Conservation (phyloP, 345 rosid species). For the Ceriops tagal region DNA sequence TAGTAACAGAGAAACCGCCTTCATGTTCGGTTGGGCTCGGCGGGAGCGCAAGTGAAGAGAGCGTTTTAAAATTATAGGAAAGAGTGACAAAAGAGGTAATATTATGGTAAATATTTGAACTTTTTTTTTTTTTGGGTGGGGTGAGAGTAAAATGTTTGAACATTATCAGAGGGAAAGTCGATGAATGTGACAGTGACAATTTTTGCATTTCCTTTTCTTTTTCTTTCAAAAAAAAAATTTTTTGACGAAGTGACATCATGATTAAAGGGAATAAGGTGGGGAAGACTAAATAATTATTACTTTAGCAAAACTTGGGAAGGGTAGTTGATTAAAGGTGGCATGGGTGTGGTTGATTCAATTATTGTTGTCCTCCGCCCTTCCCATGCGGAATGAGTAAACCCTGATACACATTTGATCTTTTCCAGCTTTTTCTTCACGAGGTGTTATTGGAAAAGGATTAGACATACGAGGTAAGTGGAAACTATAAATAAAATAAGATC, state of each 20-base stretch:
- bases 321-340: constrained; percentile 37
- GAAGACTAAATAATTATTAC: constrained; percentile 4
- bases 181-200: no score
- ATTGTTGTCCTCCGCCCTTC: constrained; percentile 71
- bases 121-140: background rate
- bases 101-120: constrained; percentile 4
- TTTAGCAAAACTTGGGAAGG: background rate
- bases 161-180: background rate
- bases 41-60: constrained; percentile 32
- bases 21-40: constrained; percentile 35
- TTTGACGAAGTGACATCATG: constrained; percentile 14
- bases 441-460: background rate
- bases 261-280: constrained; percentile 23
- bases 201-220: no score
- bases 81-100: background rate
- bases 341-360: constrained; percentile 44
- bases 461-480: no score
- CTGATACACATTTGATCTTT: background rate
- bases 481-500: no score
- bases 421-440: background rate
- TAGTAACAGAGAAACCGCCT: constrained; percentile 8
- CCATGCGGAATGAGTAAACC: constrained; percentile 15
- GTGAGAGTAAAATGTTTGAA: no score
- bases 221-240: no score
- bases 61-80: background rate